Percentiles rank a stretch among this genome's conserved stretches.
phyloP scores from a whole-genome alignment of 306 rosid species.

The Mimosa pudica region DNA sequence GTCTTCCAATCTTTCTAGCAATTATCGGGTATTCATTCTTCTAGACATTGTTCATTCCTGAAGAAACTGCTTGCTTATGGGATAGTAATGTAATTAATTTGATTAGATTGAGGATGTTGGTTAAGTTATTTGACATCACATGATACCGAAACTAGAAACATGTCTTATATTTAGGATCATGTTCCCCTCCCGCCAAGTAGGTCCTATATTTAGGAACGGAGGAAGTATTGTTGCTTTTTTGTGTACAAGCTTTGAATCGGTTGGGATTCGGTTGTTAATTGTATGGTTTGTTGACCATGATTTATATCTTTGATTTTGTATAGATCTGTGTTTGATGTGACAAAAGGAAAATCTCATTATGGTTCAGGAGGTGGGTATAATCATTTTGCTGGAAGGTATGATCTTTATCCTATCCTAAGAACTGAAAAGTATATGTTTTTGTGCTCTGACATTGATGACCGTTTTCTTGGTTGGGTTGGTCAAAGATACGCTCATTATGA shows the following conservation, averaged over 20 bases:
- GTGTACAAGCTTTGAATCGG: background rate
- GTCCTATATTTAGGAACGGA: too few species aligned
- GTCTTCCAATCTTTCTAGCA: conserved; percentile 77
- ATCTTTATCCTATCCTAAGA: conserved; percentile 10
- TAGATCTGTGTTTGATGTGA: conserved; percentile 92
- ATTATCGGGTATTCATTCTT: conserved; percentile 71
- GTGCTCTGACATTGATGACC: background rate
- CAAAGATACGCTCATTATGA: background rate
- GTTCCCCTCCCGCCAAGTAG: too few species aligned
- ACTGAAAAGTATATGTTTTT: conserved; percentile 10
- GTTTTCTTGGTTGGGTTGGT: background rate
- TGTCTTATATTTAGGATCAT: too few species aligned
- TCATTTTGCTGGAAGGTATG: conserved; percentile 94
- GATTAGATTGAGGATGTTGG: too few species aligned
- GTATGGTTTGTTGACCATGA: conserved; percentile 10
- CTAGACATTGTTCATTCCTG: background rate
- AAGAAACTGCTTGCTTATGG: background rate
- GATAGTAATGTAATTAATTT: background rate
- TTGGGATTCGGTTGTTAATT: background rate
- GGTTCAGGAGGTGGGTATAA: conserved; percentile 88
- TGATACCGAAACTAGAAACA: too few species aligned
- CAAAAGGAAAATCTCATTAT: conserved; percentile 91
- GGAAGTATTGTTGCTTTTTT: background rate
- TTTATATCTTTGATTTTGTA: conserved; percentile 20
- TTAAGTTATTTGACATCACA: too few species aligned